These are phyloP conservation scores for Przewalskia tangutica DNA, from an alignment of 257 asterid species.

Conservation along the genomic window DNA sequence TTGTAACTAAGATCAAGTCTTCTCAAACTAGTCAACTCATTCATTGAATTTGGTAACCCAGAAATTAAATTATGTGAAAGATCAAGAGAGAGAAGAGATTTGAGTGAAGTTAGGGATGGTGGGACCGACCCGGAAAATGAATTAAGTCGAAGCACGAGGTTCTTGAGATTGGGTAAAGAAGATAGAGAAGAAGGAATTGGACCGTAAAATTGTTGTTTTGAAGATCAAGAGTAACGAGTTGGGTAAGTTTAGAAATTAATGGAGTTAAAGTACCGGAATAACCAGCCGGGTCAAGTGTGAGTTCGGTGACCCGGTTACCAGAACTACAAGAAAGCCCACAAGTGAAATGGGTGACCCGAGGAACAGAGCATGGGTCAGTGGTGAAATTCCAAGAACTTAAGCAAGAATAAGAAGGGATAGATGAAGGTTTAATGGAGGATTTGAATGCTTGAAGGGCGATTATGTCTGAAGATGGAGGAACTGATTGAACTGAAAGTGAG, in stretches of 20 bases:
- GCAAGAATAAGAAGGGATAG: conserved; percentile 71
- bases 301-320: conserved; percentile 54
- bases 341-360: conserved; percentile 60
- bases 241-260: conserved; percentile 50
- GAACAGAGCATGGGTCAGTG: conserved; percentile 75
- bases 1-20: conserved; percentile 69
- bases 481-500: conserved; percentile 20
- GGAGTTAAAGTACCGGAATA: conserved; percentile 66
- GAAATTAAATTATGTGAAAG: conserved; percentile 53
- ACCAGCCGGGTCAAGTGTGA: conserved; percentile 83
- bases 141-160: conserved; percentile 56
- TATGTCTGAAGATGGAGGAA: conserved; percentile 39
- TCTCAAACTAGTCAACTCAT: conserved; percentile 29
- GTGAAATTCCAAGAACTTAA: conserved; percentile 87
- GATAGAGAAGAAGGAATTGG: conserved; percentile 54
- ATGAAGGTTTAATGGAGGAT: conserved; percentile 41
- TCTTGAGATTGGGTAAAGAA: conserved; percentile 34
- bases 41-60: conserved; percentile 42
- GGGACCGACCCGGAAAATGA: conserved; percentile 70
- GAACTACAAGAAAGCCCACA: conserved; percentile 64
- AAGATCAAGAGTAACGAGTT: conserved; percentile 61
- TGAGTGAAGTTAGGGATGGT: conserved; percentile 35
- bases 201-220: conserved; percentile 60
- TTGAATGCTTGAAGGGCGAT: conserved; percentile 69
- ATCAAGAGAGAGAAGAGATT: conserved; percentile 47